A percentile compares a stretch with the other conserved stretches of the same genome.
These are phyloP conservation scores for Eucalyptus sp. DNA, from an alignment of 345 rosid species.

Conservation along the genomic window DNA sequence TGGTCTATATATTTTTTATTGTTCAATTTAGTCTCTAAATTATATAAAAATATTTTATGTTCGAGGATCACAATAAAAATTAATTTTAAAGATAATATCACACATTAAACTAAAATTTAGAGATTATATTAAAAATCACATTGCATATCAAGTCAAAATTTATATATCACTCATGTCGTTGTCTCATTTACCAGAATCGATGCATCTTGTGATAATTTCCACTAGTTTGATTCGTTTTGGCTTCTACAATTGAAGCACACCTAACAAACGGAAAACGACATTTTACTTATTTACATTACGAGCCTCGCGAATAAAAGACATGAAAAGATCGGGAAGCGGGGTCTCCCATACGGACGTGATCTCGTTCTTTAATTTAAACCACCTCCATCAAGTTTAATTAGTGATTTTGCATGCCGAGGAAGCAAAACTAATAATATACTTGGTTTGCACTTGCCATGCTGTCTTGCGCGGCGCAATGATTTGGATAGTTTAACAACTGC, in stretches of 20 bases:
- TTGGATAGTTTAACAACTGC: neutral
- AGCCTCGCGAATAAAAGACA: neutral
- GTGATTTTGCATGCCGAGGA: neutral
- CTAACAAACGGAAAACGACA: neutral
- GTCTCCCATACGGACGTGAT: neutral
- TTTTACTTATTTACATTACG: neutral
- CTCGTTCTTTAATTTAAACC: neutral
- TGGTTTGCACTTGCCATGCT: neutral
- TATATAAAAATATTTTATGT: too few species aligned
- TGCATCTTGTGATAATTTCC: neutral
- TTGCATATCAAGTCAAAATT: neutral
- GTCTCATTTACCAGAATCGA: neutral
- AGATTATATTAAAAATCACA: neutral
- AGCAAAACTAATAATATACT: neutral
- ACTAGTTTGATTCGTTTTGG: neutral
- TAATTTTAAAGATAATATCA: neutral
- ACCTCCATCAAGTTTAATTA: neutral
- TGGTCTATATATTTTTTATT: too few species aligned
- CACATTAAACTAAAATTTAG: fast-evolving
- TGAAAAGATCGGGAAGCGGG: neutral
- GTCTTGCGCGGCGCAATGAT: neutral
- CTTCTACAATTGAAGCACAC: neutral
- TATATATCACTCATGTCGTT: fast-evolving
- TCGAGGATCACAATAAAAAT: fast-evolving
- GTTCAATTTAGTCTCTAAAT: neutral